These are phyloP conservation scores for Deinandra increscens DNA, from an alignment of 129 eudicot species.

Conservation along the genomic window DNA sequence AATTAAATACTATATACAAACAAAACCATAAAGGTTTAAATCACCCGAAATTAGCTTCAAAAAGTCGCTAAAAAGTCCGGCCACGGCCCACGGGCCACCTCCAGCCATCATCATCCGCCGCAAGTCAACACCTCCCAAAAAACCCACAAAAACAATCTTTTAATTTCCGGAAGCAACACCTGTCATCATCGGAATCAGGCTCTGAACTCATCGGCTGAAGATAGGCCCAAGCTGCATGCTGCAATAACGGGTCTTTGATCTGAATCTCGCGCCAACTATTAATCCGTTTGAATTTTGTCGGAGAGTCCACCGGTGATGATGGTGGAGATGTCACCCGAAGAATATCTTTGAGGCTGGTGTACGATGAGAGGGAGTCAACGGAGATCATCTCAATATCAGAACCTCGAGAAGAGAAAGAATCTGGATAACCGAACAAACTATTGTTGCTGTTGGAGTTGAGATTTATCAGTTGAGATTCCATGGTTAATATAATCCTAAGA, in stretches of 20 bases:
- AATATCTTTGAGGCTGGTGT: slow-evolving; percentile 58
- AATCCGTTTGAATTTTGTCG: slow-evolving; percentile 28
- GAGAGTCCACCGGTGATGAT: slow-evolving; percentile 21
- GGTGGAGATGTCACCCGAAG: slow-evolving; percentile 35
- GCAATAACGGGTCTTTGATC: slow-evolving; percentile 54
- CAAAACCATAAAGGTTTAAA: neutral
- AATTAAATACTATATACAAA: neutral
- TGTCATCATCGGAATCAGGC: slow-evolving; percentile 3
- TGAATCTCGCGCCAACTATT: slow-evolving; percentile 64
- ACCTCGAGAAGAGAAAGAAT: neutral
- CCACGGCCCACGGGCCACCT: too few species aligned
- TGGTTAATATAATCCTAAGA: neutral
- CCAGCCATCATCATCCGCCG: neutral
- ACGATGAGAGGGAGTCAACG: slow-evolving; percentile 35
- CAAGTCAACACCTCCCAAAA: slow-evolving; percentile 17
- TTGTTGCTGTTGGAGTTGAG: neutral
- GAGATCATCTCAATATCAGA: slow-evolving; percentile 49
- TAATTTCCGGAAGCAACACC: slow-evolving; percentile 28
- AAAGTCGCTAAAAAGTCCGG: slow-evolving; percentile 25
- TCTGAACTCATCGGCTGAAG: slow-evolving; percentile 46
- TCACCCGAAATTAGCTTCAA: slow-evolving; percentile 27
- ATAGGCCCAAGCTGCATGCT: slow-evolving; percentile 79
- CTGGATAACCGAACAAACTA: neutral
- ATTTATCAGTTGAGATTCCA: neutral
- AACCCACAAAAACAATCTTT: slow-evolving; percentile 41